phyloP scores from a whole-genome alignment of 495 filamentous ascomycete species.

The Friedmanniomyces endolithicus region DNA sequence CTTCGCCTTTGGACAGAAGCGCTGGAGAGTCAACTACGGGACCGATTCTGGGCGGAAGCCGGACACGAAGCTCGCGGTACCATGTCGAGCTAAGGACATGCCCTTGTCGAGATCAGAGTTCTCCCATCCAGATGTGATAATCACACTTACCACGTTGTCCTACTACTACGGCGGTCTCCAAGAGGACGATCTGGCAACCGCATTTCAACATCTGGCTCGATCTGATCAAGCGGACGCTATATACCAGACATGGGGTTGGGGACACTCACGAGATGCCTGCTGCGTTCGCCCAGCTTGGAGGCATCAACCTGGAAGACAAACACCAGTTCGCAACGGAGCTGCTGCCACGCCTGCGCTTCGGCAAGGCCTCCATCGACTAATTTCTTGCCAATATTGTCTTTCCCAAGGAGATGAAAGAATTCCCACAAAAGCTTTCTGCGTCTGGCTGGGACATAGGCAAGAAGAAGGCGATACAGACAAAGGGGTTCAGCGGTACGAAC shows the following conservation, averaged over 20 bases:
- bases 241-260: constrained; percentile 43
- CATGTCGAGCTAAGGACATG: constrained; percentile 57
- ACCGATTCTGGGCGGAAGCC: constrained; percentile 33
- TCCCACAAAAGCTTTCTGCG: constrained; percentile 50
- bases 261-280: constrained; percentile 29
- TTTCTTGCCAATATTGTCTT: constrained; percentile 53
- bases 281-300: constrained; percentile 36
- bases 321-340: constrained; percentile 29
- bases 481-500: constrained; percentile 64
- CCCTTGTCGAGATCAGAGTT: constrained; percentile 55
- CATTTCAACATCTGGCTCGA: constrained; percentile 39
- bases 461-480: constrained; percentile 37
- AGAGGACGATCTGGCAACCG: constrained; percentile 38
- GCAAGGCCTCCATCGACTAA: constrained; percentile 47
- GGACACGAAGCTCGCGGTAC: constrained; percentile 46
- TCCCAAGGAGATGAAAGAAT: constrained; percentile 50
- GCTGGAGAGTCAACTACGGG: constrained; percentile 59
- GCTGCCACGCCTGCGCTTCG: constrained; percentile 42
- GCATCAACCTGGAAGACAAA: constrained; percentile 49
- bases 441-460: constrained; percentile 59
- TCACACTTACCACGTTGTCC: constrained; percentile 52
- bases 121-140: constrained; percentile 58
- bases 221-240: constrained; percentile 44
- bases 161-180: constrained; percentile 58
- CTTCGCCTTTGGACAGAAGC: constrained; percentile 45